Evolutionary conservation across 164 flowering plant genomes (phyloP).

Genomic region (Macadamia tetraphylla): DNA sequence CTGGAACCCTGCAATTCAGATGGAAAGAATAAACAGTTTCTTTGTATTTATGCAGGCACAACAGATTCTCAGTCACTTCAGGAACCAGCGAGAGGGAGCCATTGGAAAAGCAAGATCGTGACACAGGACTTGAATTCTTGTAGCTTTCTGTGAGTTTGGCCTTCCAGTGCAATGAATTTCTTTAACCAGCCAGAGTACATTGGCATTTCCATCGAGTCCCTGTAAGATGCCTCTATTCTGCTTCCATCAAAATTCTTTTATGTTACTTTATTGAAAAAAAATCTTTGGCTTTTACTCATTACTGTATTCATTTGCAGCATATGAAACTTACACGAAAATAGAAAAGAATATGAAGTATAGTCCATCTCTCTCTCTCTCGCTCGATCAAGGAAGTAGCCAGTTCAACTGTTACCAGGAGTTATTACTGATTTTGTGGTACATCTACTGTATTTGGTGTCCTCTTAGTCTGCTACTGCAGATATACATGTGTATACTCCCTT

Average conservation of each 20-base stretch:
- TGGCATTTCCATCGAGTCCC: neutral
- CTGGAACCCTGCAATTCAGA: too few relatives aligned
- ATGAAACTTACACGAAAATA: neutral
- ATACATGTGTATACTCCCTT: neutral
- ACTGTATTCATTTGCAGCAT: neutral
- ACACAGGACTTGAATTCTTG: slow-evolving; percentile 6
- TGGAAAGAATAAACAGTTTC: neutral
- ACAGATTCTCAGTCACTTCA: slow-evolving; percentile 82
- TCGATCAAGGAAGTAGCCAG: neutral
- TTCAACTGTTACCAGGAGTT: neutral
- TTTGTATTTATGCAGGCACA: slow-evolving; percentile 60
- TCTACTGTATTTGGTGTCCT: neutral
- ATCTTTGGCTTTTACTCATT: neutral
- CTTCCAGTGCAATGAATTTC: slow-evolving; percentile 5
- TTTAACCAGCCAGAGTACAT: neutral
- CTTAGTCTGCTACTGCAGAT: too few relatives aligned
- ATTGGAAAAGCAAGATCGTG: slow-evolving; percentile 43
- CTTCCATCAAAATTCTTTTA: neutral
- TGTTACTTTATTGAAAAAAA: neutral
- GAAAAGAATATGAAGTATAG: neutral
- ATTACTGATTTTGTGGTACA: neutral
- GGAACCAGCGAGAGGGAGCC: slow-evolving; percentile 70
- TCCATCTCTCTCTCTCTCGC: neutral
- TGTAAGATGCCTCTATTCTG: neutral
- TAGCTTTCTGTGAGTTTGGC: neutral